Conservation (phyloP, 2,329 filamentous ascomycete species). For the Talaromyces albobiverticillius region DNA sequence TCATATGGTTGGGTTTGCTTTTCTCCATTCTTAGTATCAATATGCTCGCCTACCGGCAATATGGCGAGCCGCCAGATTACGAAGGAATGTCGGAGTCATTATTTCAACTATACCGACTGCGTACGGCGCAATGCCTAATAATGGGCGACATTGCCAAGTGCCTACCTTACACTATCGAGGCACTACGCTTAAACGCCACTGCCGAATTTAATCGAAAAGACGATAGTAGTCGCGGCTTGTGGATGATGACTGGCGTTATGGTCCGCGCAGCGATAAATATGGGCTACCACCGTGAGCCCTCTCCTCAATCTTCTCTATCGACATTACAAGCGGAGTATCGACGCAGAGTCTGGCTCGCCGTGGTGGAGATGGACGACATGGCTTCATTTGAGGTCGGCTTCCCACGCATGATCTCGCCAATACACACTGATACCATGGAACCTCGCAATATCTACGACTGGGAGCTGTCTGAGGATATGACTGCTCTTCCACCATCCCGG, state of each 20-base stretch:
- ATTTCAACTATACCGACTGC: conserved; percentile 45
- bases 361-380: conserved; percentile 59
- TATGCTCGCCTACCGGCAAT: conserved; percentile 59
- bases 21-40: conserved; percentile 64
- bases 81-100: conserved; percentile 52
- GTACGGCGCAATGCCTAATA: conserved; percentile 62
- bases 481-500: conserved; percentile 55
- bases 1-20: conserved; percentile 62
- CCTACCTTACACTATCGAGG: conserved; percentile 59
- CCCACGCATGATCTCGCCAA: conserved; percentile 62
- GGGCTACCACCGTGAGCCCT: conserved; percentile 61
- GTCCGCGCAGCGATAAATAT: conserved; percentile 63
- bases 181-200: conserved; percentile 60
- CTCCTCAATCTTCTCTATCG: conserved; percentile 52
- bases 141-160: conserved; percentile 63
- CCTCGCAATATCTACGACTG: conserved; percentile 64
- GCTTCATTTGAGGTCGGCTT: conserved; percentile 66
- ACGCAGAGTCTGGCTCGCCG: conserved; percentile 48
- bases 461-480: conserved; percentile 58
- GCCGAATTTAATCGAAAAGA: conserved; percentile 59
- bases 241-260: conserved; percentile 60
- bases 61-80: conserved; percentile 63
- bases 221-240: conserved; percentile 60
- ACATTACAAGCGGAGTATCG: conserved; percentile 61
- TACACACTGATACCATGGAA: conserved; percentile 61